A percentile compares a stretch with the other conserved stretches of the same genome.
Evolutionary conservation across 2,329 filamentous ascomycete genomes (phyloP).

Genomic region (Davidsoniella virescens): DNA sequence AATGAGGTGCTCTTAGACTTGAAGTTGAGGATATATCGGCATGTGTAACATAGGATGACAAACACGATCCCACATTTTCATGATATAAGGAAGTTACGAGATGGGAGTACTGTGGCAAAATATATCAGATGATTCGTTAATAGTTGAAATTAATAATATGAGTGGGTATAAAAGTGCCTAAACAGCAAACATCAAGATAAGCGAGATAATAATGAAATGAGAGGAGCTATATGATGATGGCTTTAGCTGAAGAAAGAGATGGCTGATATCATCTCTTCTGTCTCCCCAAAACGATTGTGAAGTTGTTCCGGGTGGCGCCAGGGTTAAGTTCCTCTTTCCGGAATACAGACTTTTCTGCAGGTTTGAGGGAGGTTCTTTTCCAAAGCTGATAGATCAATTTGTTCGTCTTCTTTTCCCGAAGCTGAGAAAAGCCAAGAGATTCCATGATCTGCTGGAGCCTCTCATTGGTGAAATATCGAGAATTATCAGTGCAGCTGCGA

Average conservation of each 20-base stretch:
- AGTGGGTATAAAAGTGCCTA: no score
- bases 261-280: neutral
- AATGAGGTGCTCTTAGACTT: no score
- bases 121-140: no score
- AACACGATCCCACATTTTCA: no score
- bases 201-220: neutral
- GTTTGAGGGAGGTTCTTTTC: slow-evolving; percentile 28
- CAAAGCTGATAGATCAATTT: slow-evolving; percentile 89
- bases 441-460: slow-evolving; percentile 58
- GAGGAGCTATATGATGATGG: neutral
- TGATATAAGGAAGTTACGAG: no score
- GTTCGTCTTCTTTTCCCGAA: slow-evolving; percentile 54
- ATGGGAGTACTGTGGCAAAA: no score
- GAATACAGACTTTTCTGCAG: slow-evolving; percentile 25
- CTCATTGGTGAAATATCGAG: slow-evolving; percentile 66
- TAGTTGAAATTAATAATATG: no score
- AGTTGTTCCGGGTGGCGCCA: slow-evolving; percentile 73
- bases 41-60: no score
- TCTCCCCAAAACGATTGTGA: slow-evolving; percentile 53
- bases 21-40: no score
- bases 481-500: slow-evolving; percentile 75
- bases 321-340: slow-evolving; percentile 63
- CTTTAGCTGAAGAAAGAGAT: neutral
- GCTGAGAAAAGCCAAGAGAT: slow-evolving; percentile 53
- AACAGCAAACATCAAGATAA: neutral